Evolutionary conservation across 495 filamentous ascomycete species (phyloP).

Genomic region (Apiosordaria backusii): DNA sequence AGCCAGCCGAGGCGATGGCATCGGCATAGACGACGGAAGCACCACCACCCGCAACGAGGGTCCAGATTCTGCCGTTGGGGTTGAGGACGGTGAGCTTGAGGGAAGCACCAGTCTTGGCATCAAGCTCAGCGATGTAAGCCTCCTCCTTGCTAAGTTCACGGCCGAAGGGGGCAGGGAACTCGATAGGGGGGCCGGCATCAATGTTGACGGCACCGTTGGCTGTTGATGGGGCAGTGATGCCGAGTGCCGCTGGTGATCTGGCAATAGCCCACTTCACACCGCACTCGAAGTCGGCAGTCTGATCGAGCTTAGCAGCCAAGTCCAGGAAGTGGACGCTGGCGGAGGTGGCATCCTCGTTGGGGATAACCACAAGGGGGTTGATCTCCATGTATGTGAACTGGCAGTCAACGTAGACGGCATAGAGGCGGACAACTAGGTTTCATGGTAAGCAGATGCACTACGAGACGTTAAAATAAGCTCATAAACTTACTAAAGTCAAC

Average conservation of each 20-base stretch:
- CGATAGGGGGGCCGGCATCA: constrained; percentile 95
- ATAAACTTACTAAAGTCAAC: constrained; percentile 75
- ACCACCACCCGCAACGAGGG: constrained; percentile 97
- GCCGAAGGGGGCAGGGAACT: constrained; percentile 97
- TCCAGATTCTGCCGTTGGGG: constrained; percentile 89
- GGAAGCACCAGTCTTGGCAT: constrained; percentile 98
- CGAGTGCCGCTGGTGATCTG: constrained; percentile 80
- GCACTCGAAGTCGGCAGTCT: constrained; percentile 99
- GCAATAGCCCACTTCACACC: constrained; percentile 98
- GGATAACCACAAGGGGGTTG: constrained; percentile 97
- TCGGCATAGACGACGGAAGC: constrained; percentile 98
- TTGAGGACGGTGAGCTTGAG: constrained; percentile 98
- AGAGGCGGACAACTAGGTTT: constrained; percentile 50
- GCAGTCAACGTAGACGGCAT: constrained; percentile 99
- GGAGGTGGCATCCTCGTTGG: constrained; percentile 85
- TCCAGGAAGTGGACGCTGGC: constrained; percentile 97
- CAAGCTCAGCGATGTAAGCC: constrained; percentile 96
- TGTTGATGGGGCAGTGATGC: constrained; percentile 58
- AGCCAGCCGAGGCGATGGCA: constrained; percentile 95
- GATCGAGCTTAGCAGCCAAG: constrained; percentile 96
- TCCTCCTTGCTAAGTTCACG: constrained; percentile 98
- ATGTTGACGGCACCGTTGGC: constrained; percentile 76
- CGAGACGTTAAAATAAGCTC: constrained; percentile 47
- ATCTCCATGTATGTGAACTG: constrained; percentile 99
- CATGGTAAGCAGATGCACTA: constrained; percentile 8